A percentile compares a stretch with the other conserved stretches of the same genome.
Evolutionary conservation across 208 protist species (phyloP).

Genomic region (Crithidia thermophila): DNA sequence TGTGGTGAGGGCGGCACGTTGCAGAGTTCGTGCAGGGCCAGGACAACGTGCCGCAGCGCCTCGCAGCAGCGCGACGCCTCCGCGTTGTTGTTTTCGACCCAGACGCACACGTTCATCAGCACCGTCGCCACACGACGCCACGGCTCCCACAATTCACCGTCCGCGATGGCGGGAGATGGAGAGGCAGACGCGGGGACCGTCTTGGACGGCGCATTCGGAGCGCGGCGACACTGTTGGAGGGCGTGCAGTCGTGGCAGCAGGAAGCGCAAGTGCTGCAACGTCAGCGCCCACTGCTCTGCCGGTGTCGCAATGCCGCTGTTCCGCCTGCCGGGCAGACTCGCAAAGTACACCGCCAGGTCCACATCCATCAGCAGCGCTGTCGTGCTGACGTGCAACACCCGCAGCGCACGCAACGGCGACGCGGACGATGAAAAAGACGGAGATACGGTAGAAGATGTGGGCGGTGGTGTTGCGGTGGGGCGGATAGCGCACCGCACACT

Average conservation of each 20-base stretch:
- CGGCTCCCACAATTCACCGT: conserved; percentile 18
- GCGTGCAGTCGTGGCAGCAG: conserved; percentile 17
- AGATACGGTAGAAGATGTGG: not conserved
- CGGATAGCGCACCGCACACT: not conserved
- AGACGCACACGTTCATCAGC: conserved; percentile 78
- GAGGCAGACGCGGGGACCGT: not conserved
- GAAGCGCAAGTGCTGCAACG: conserved; percentile 46
- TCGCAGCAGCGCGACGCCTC: conserved; percentile 63
- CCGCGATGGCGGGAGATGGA: not conserved
- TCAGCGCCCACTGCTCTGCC: conserved; percentile 44
- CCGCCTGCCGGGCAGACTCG: conserved; percentile 54
- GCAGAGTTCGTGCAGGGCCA: not conserved
- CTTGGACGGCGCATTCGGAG: not conserved
- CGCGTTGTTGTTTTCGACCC: conserved; percentile 73
- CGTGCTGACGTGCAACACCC: not conserved
- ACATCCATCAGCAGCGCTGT: conserved; percentile 55
- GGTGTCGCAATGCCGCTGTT: conserved; percentile 34
- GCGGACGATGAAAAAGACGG: not conserved
- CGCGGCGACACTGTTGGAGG: conserved; percentile 15
- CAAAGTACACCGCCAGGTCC: conserved; percentile 53
- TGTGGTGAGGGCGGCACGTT: not conserved
- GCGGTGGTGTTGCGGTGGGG: not conserved
- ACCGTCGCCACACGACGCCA: conserved; percentile 24
- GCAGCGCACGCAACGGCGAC: not conserved
- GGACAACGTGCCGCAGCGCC: conserved; percentile 32